Evolutionary conservation across 2,329 filamentous ascomycete species (phyloP).

Genomic region (Hypoxylon rubiginosum): DNA sequence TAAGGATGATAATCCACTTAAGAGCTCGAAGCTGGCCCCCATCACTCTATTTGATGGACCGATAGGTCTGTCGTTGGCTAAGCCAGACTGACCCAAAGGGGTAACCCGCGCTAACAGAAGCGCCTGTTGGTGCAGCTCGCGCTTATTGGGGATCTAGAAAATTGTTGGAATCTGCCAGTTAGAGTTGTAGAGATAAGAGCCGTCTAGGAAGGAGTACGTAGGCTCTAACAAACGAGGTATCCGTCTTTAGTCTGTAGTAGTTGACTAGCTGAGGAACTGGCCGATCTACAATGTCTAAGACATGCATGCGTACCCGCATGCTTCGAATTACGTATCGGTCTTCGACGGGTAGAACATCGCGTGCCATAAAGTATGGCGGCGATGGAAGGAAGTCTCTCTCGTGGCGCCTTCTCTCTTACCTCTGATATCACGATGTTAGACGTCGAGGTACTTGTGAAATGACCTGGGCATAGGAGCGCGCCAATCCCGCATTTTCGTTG

Average conservation of each 20-base stretch:
- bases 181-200: conserved; percentile 10
- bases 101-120: conserved; percentile 39
- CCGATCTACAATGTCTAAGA: conserved; percentile 44
- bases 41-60: conserved; percentile 16
- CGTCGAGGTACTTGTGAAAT: conserved; percentile 13
- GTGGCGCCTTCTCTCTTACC: conserved; percentile 9
- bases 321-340: conserved; percentile 13
- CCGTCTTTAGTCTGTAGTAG: conserved; percentile 8
- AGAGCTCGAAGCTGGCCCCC: conserved; percentile 23
- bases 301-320: conserved; percentile 40
- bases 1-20: conserved; percentile 33
- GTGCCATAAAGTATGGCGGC: conserved; percentile 10
- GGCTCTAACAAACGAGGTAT: conserved; percentile 3
- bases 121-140: conserved; percentile 34
- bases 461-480: conserved; percentile 35
- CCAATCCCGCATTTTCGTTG: conserved; percentile 36
- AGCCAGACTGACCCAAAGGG: conserved; percentile 24
- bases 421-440: conserved; percentile 24
- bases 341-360: conserved; percentile 25
- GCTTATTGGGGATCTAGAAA: conserved; percentile 42
- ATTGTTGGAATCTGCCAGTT: conserved; percentile 19
- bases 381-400: conserved; percentile 8
- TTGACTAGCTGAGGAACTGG: conserved; percentile 24
- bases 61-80: conserved; percentile 23
- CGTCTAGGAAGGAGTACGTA: conserved; percentile 7